Conservation (phyloP, 1,284 basidiomycete genomes). For the Bjerkandera adusta region DNA sequence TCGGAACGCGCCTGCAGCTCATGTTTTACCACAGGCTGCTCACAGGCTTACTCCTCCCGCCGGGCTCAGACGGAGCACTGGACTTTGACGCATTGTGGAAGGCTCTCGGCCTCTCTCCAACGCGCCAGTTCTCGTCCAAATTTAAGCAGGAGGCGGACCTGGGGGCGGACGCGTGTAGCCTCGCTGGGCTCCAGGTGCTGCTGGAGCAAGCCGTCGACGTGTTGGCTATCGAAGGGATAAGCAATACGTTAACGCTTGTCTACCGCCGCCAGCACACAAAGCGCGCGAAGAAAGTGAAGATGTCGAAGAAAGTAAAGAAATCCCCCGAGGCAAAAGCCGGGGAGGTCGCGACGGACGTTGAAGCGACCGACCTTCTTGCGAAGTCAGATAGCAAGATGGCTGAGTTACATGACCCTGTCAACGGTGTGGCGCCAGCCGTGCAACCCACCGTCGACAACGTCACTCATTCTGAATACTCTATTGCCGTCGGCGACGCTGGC, state of each 20-base stretch:
- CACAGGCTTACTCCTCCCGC: slow-evolving; percentile 43
- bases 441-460: neutral
- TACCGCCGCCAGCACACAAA: slow-evolving; percentile 42
- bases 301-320: neutral
- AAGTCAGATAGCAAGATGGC: slow-evolving; percentile 2
- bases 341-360: slow-evolving; percentile 5
- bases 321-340: neutral
- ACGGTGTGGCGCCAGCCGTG: neutral
- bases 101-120: slow-evolving; percentile 45
- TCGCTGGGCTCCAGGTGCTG: slow-evolving; percentile 31
- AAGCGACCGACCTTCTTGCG: slow-evolving; percentile 6
- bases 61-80: slow-evolving; percentile 30
- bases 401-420: neutral
- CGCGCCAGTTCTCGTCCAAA: slow-evolving; percentile 44
- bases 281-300: slow-evolving; percentile 1
- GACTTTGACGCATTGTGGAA: slow-evolving; percentile 59
- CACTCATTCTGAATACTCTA: neutral
- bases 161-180: slow-evolving; percentile 16
- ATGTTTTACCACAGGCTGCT: slow-evolving; percentile 84
- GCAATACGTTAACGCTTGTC: slow-evolving; percentile 43
- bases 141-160: slow-evolving; percentile 56
- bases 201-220: slow-evolving; percentile 31
- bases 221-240: slow-evolving; percentile 37
- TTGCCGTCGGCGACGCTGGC: slow-evolving; percentile 2
- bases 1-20: slow-evolving; percentile 72